A percentile compares a stretch with the other conserved stretches of the same genome.
These are phyloP conservation scores for Botrytis deweyae DNA, from an alignment of 2,329 filamentous ascomycete genomes.

Conservation along the genomic window DNA sequence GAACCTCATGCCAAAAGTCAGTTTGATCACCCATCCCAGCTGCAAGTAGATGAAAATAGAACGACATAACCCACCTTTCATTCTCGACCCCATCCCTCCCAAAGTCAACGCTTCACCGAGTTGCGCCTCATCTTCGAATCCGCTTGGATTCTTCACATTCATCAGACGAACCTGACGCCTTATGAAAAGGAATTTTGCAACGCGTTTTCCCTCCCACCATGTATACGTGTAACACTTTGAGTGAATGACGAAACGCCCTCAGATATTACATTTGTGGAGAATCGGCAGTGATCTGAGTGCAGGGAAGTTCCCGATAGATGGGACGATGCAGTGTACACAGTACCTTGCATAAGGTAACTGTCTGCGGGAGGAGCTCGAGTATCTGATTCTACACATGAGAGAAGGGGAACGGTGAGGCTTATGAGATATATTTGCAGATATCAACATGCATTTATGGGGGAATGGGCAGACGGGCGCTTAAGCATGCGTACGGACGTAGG, in stretches of 20 bases:
- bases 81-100: background rate
- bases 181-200: background rate
- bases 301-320: slow-evolving; percentile 1
- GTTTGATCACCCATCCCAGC: background rate
- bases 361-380: background rate
- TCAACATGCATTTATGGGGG: background rate
- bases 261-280: background rate
- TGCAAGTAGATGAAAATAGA: background rate
- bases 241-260: background rate
- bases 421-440: background rate
- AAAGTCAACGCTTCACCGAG: background rate
- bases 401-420: background rate
- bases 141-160: background rate
- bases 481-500: background rate
- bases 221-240: background rate
- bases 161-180: background rate
- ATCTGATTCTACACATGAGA: background rate
- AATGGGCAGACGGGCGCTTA: slow-evolving; percentile 1
- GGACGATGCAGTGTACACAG: background rate
- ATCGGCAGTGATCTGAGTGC: background rate
- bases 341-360: background rate
- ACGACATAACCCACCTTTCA: background rate
- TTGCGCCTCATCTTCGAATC: background rate
- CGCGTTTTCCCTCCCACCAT: background rate
- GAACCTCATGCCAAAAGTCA: background rate